These are phyloP conservation scores for Primulina huaijiensis DNA, from an alignment of 257 asterid species.

Conservation along the genomic window DNA sequence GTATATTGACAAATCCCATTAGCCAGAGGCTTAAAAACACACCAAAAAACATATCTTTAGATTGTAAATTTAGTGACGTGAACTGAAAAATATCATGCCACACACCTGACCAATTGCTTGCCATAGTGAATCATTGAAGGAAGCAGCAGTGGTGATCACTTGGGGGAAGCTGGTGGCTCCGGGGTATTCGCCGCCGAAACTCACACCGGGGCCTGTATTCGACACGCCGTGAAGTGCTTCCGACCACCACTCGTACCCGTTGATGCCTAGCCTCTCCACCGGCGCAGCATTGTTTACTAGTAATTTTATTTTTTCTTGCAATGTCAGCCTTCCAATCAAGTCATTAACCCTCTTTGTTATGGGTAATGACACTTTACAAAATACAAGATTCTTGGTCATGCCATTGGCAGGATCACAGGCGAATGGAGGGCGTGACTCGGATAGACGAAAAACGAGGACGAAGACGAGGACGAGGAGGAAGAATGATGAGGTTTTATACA, in stretches of 20 bases:
- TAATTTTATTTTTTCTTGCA: conserved; percentile 6
- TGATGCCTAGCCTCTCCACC: conserved; percentile 16
- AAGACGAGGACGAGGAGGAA: no score
- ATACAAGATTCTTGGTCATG: no score
- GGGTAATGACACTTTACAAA: no score
- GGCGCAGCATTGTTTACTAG: conserved; percentile 13
- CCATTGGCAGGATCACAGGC: no score
- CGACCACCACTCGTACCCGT: conserved; percentile 23
- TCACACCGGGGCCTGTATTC: conserved; percentile 8
- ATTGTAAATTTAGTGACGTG: not conserved
- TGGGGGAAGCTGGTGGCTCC: conserved; percentile 31
- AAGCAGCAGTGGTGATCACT: conserved; percentile 22
- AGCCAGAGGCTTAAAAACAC: no score
- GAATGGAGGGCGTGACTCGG: no score
- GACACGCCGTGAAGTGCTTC: conserved; percentile 40
- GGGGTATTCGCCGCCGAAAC: conserved; percentile 16
- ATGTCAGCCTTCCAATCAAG: not conserved
- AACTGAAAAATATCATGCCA: not conserved
- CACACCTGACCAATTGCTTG: conserved; percentile 8
- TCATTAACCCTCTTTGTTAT: not conserved
- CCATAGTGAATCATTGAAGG: conserved; percentile 24
- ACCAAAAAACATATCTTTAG: no score
- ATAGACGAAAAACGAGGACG: no score
- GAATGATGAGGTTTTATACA: no score
- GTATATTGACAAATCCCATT: no score